Evolutionary conservation across 495 filamentous ascomycete genomes (phyloP), one percentile per base, ranked within the genome.

Genomic region (Penicillium paradoxum): DNA sequence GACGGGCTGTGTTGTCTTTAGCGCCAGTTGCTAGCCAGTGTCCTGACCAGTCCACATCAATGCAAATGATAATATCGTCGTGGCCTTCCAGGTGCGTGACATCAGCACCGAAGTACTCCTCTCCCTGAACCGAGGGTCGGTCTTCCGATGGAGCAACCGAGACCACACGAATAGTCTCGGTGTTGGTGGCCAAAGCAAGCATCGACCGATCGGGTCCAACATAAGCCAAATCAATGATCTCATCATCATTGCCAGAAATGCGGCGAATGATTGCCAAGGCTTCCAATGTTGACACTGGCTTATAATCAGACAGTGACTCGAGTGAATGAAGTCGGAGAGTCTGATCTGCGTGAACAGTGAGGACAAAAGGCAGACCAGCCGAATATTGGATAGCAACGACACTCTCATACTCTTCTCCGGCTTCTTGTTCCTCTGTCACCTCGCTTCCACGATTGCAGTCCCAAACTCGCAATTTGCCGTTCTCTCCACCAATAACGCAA

Each of bases 241-340:
- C 93, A 63, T 97, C 93, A 67, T 97, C 90, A 30, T 93, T 96
- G 19, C 95, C 95, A 17, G 92, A 96, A 56, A 97, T 92, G 15
- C 88, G 81, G 51, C 87, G 83, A 36, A 78, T 63, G 14, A 84
- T 62, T 6, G 76, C 71, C 40, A 87, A 64, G 18, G 80, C 72
- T 40, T 70, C 52, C 46, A 86, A 51, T 2, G 50, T 63, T 14
- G 62, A 60, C 2, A 67, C 69, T 38, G 66, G 57, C 59, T 69
- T 66, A 49, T 63, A 70, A 44, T 60, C 49, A 32, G 67, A 63
- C 44, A 81, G 55, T 27, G 66, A 40, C 19, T 72, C 61, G n/a
- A 76, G 56, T 6, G 86, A 86, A 65, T 95, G 87, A 25, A 96
- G 68, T 14, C 85, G 75, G 45, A 99, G 70, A 3, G 89, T 95